Percentiles rank a stretch among this genome's conserved stretches.
Conservation (phyloP, 2,329 filamentous ascomycete genomes). For the Fusarium napiforme region DNA sequence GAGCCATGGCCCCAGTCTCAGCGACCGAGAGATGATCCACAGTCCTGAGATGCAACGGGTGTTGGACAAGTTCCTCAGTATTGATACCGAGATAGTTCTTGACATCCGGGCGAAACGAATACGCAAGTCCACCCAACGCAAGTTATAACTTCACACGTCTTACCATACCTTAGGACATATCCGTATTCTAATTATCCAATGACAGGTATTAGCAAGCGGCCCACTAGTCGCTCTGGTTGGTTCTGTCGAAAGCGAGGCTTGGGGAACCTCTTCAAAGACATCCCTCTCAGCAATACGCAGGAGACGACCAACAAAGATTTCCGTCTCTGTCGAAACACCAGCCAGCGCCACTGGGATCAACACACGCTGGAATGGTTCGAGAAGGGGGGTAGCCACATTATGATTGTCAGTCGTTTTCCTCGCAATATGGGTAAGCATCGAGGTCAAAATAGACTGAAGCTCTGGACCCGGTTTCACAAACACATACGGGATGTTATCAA, state of each 20-base stretch:
- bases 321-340: slow-evolving; percentile 4
- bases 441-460: background rate
- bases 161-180: background rate
- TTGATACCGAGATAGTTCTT: background rate
- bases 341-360: background rate
- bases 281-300: background rate
- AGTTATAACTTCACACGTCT: background rate
- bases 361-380: slow-evolving; percentile 14
- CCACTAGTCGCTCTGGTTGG: background rate
- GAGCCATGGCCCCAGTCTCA: background rate
- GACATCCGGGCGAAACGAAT: background rate
- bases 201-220: background rate
- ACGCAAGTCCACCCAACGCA: background rate
- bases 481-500: slow-evolving; percentile 1
- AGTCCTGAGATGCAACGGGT: background rate
- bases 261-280: background rate
- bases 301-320: background rate
- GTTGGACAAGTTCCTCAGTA: background rate
- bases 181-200: background rate
- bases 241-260: background rate
- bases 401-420: slow-evolving; percentile 5
- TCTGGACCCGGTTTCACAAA: background rate
- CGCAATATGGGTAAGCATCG: background rate
- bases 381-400: background rate
- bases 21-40: background rate